These are phyloP conservation scores for Trichosporon sp. DNA, from an alignment of 1,284 basidiomycete species.

Conservation along the genomic window DNA sequence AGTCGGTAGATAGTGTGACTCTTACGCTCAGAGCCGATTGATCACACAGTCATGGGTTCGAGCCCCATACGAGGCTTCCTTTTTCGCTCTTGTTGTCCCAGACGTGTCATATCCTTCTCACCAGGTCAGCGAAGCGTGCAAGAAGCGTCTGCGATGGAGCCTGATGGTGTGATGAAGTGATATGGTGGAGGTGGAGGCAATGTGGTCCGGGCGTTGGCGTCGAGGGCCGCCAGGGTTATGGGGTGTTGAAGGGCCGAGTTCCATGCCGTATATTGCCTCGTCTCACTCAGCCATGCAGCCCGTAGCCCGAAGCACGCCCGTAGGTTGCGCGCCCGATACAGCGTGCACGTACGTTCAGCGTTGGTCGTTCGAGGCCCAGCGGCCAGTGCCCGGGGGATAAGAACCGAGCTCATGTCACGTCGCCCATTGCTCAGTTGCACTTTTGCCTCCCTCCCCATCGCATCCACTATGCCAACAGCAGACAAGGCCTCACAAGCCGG, in stretches of 20 bases:
- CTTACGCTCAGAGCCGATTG: neutral
- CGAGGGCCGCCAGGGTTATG: neutral
- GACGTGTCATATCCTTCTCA: too few relatives aligned
- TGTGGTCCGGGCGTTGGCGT: neutral
- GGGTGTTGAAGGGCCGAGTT: neutral
- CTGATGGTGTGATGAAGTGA: neutral
- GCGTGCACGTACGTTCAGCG: neutral
- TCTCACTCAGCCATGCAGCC: neutral
- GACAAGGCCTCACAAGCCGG: slow-evolving; percentile 11
- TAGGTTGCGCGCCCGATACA: too few relatives aligned
- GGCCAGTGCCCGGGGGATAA: slow-evolving; percentile 4
- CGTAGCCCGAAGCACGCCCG: neutral
- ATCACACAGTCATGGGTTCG: too few relatives aligned
- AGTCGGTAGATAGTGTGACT: slow-evolving; percentile 21
- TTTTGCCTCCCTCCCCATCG: slow-evolving; percentile 4
- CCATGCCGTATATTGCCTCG: slow-evolving; percentile 2
- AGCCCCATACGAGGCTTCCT: neutral
- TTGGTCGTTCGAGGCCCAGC: neutral
- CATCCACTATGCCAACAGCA: slow-evolving; percentile 1
- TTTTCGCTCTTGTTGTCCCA: neutral
- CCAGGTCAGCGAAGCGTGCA: neutral
- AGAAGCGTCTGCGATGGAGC: neutral
- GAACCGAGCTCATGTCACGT: slow-evolving; percentile 11
- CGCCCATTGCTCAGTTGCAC: neutral
- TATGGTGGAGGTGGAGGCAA: neutral